A percentile compares a stretch with the other conserved stretches of the same genome.
These are phyloP conservation scores for Candida fluviatilis DNA, from an alignment of 805 yeast genomes.

Conservation along the genomic window DNA sequence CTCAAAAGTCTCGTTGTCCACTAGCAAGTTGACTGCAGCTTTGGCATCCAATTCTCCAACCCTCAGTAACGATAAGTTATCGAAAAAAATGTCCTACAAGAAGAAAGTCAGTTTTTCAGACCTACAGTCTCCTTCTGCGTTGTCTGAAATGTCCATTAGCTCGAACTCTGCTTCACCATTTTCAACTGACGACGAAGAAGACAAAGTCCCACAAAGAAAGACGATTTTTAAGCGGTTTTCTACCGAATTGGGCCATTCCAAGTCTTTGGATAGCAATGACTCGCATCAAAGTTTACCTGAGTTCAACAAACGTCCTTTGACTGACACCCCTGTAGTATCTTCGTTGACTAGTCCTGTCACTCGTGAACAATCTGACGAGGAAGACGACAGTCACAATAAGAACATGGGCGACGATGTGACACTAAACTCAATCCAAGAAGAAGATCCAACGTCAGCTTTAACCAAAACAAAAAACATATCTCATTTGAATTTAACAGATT, in stretches of 20 bases:
- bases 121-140: slow-evolving; percentile 2
- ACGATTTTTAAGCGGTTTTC: neutral
- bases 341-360: slow-evolving; percentile 50
- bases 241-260: slow-evolving; percentile 5
- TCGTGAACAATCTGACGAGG: slow-evolving; percentile 28
- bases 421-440: slow-evolving; percentile 9
- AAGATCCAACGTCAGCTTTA: slow-evolving; percentile 14
- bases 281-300: slow-evolving; percentile 37
- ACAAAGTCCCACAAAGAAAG: neutral
- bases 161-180: neutral
- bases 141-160: slow-evolving; percentile 1
- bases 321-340: slow-evolving; percentile 70
- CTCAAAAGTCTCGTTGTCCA: neutral
- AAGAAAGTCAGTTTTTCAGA: slow-evolving; percentile 2
- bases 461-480: slow-evolving; percentile 29
- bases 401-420: slow-evolving; percentile 3
- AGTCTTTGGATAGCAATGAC: slow-evolving; percentile 13
- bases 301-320: slow-evolving; percentile 67
- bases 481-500: slow-evolving; percentile 35
- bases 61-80: neutral
- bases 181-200: slow-evolving; percentile 2
- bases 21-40: neutral
- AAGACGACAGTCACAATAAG: slow-evolving; percentile 14
- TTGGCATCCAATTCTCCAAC: neutral
- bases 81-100: neutral